Evolutionary conservation across 1,284 basidiomycete species (phyloP).

Genomic region (Papiliotrema nemorosa): DNA sequence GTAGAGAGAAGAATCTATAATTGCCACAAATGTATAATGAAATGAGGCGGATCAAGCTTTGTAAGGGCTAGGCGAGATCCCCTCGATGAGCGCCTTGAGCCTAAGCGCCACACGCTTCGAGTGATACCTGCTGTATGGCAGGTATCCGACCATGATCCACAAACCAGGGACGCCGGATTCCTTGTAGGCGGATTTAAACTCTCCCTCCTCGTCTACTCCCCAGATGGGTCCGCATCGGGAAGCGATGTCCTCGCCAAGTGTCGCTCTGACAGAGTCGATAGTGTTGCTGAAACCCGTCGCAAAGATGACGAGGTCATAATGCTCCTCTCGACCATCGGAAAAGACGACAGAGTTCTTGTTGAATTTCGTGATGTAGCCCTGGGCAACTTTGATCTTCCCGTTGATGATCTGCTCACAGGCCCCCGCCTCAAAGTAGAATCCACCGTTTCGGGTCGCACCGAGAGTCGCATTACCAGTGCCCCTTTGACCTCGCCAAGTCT

Average conservation of each 20-base stretch:
- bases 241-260: slow-evolving; percentile 54
- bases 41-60: background rate
- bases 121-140: slow-evolving; percentile 24
- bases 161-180: slow-evolving; percentile 55
- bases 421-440: slow-evolving; percentile 41
- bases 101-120: slow-evolving; percentile 27
- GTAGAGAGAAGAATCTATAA: too few species aligned
- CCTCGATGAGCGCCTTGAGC: slow-evolving; percentile 29
- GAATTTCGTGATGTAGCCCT: slow-evolving; percentile 28
- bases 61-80: slow-evolving; percentile 19
- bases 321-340: slow-evolving; percentile 47
- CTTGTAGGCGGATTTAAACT: slow-evolving; percentile 55
- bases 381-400: slow-evolving; percentile 35
- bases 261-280: slow-evolving; percentile 43
- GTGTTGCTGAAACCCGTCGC: slow-evolving; percentile 57
- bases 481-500: slow-evolving; percentile 27
- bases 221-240: slow-evolving; percentile 54
- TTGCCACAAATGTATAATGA: too few species aligned
- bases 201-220: slow-evolving; percentile 60
- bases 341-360: slow-evolving; percentile 25
- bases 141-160: slow-evolving; percentile 59
- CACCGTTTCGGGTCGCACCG: slow-evolving; percentile 27
- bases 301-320: slow-evolving; percentile 65
- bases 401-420: slow-evolving; percentile 37
- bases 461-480: slow-evolving; percentile 21